Evolutionary conservation across 1,139 yeast genomes (phyloP).

Genomic region (Saccharomyces hybrid): DNA sequence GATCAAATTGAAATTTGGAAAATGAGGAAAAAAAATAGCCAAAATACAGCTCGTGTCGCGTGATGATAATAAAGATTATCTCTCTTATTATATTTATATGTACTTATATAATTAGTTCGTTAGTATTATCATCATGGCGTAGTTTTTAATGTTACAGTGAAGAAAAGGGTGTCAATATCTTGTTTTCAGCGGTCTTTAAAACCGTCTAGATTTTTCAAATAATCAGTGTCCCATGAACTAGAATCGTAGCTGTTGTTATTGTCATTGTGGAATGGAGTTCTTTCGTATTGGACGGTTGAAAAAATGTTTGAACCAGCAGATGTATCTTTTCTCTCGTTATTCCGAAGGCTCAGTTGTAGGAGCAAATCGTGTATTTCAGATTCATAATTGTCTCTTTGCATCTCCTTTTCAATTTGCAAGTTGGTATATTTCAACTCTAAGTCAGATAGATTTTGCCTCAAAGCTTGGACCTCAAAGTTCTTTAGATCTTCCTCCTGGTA

Average conservation of each 20-base stretch:
- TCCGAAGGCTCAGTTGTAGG: slow-evolving; percentile 5
- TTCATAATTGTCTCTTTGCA: slow-evolving; percentile 13
- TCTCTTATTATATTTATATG: not conserved
- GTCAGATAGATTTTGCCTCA: slow-evolving; percentile 20
- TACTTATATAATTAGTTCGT: not conserved
- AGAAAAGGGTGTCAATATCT: not conserved
- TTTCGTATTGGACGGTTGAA: slow-evolving; percentile 2
- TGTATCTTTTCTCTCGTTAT: slow-evolving; percentile 1
- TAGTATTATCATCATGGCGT: not conserved
- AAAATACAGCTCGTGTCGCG: not conserved
- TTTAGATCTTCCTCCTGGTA: slow-evolving; percentile 6
- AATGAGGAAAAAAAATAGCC: not conserved
- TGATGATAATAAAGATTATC: not conserved
- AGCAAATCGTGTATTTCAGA: slow-evolving; percentile 18
- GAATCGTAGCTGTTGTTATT: not conserved
- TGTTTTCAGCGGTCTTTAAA: not conserved
- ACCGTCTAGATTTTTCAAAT: slow-evolving; percentile 2
- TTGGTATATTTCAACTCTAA: slow-evolving; percentile 17
- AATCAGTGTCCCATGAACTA: slow-evolving; percentile 2
- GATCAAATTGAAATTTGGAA: not conserved
- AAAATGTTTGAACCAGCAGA: slow-evolving; percentile 5
- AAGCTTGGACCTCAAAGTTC: slow-evolving; percentile 22
- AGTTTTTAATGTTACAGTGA: not conserved
- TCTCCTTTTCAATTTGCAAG: slow-evolving; percentile 17
- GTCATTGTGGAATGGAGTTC: not conserved